phyloP scores from a whole-genome alignment of 257 asterid genomes.

The Solanum verrucosum region DNA sequence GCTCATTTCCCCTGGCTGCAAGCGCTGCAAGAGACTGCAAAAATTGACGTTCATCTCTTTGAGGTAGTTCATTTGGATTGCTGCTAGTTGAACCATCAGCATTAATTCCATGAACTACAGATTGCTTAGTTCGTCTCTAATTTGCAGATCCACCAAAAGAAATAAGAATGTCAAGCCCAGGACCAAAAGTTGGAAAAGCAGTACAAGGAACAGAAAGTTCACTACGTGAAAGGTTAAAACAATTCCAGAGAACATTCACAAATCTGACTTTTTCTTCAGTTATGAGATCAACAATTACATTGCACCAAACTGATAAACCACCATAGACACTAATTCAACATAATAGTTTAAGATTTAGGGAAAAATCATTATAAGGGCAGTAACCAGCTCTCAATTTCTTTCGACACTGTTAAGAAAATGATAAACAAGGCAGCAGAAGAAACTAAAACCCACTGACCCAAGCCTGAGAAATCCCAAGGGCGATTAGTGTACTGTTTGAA shows the following conservation, averaged over 20 bases:
- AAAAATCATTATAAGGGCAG: neutral
- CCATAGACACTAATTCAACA: neutral
- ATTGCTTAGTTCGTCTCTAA: conserved; percentile 54
- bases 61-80: conserved; percentile 30
- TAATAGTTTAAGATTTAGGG: neutral
- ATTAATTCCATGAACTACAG: conserved; percentile 24
- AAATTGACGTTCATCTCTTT: conserved; percentile 52
- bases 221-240: neutral
- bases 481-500: neutral
- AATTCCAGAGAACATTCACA: neutral
- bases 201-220: neutral
- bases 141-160: conserved; percentile 8
- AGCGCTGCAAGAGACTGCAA: conserved; percentile 67
- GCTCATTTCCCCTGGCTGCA: conserved; percentile 21
- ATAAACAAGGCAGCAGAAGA: neutral
- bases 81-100: conserved; percentile 31
- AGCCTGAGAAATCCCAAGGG: neutral
- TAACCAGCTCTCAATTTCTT: neutral
- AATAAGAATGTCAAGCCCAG: neutral
- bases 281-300: neutral
- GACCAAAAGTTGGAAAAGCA: neutral
- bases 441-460: neutral
- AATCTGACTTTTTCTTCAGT: neutral
- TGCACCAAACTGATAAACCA: neutral
- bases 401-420: neutral